Evolutionary conservation across 306 rosid species (phyloP), one percentile per base, ranked within the genome.

Genomic region (Trifolium subterraneum): DNA sequence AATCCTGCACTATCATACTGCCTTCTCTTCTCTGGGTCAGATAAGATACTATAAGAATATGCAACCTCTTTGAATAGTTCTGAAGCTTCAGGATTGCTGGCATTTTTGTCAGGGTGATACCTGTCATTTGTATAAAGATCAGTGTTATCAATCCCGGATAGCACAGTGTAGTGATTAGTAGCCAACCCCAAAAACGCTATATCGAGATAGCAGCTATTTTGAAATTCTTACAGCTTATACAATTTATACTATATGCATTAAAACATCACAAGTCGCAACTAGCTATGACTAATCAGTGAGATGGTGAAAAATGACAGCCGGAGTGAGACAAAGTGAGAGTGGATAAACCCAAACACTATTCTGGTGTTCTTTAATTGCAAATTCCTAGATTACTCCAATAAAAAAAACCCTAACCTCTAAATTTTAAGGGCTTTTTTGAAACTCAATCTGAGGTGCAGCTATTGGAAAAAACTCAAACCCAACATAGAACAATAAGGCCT

Each of bases 51-150:
- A 78, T 92, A 95, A 48, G 99, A 92, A 84, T 82, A 92, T 64
- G 97, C 95, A 79, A 92, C 97, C 88, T 92, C 99, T 87, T 95
- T 90, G 84, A 95, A 95, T 77, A 86, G 84, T 42, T 95, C 99
- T 0, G 99, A 89, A 79, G 98, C 99, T 79, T 92, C 98, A 36
- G 99, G 99, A 73, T 88, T 90, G 86, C 69, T 86, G 8, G 84
- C 93, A 79, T 95, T 95, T 88, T 95, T 95, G 87, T 95, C 99
- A 50, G 99, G 99, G 76, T 95, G 99, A 70, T 92, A 95, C 86
- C 99, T 95, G 75, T 39, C 68, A 74, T 76, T 67, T 10, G 23
- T n/a, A 71, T 35, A 52, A 20, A 72, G 48, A 77, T 27, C 22
- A 15, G 39, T 14, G 39, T 60, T 60, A 60, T 27, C 65, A 60